Evolutionary conservation across 1,284 basidiomycete genomes (phyloP).

Genomic region (Mrakiaceae sp.): DNA sequence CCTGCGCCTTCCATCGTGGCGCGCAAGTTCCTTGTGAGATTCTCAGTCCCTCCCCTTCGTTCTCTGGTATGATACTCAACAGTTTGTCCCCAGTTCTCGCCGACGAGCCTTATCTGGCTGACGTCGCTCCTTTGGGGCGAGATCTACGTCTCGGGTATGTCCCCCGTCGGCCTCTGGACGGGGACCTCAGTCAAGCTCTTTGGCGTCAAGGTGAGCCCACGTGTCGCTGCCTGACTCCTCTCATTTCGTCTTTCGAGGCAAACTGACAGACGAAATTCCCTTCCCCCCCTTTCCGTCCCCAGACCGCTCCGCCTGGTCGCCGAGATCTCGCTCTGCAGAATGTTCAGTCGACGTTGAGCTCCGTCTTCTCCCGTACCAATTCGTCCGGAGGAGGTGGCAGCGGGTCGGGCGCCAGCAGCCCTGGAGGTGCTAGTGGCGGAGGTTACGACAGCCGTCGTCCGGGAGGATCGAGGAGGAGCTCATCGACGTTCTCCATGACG

Average conservation of each 20-base stretch:
- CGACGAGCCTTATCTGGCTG: conserved; percentile 76
- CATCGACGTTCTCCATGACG: too few relatives aligned
- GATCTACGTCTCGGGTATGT: conserved; percentile 77
- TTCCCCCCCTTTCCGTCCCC: neutral
- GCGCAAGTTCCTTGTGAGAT: conserved; percentile 58
- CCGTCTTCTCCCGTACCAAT: conserved; percentile 4
- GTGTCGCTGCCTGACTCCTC: neutral
- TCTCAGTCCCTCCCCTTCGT: neutral
- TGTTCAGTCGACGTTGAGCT: conserved; percentile 14
- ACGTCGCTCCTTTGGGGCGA: conserved; percentile 86
- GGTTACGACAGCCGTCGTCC: too few relatives aligned
- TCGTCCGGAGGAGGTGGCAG: too few relatives aligned
- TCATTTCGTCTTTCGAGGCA: neutral
- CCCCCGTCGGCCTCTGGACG: conserved; percentile 73
- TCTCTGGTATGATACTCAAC: neutral
- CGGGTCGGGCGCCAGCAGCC: too few relatives aligned
- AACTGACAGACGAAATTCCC: neutral
- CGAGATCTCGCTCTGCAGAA: conserved; percentile 16
- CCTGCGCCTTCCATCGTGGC: conserved; percentile 51
- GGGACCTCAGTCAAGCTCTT: conserved; percentile 75
- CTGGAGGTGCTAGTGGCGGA: too few relatives aligned
- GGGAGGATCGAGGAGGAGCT: too few relatives aligned
- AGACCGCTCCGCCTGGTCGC: conserved; percentile 10
- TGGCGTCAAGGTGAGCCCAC: conserved; percentile 49
- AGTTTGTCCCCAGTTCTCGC: conserved; percentile 55